Conservation (phyloP, 495 filamentous ascomycete genomes). For the Niebla homalea region DNA sequence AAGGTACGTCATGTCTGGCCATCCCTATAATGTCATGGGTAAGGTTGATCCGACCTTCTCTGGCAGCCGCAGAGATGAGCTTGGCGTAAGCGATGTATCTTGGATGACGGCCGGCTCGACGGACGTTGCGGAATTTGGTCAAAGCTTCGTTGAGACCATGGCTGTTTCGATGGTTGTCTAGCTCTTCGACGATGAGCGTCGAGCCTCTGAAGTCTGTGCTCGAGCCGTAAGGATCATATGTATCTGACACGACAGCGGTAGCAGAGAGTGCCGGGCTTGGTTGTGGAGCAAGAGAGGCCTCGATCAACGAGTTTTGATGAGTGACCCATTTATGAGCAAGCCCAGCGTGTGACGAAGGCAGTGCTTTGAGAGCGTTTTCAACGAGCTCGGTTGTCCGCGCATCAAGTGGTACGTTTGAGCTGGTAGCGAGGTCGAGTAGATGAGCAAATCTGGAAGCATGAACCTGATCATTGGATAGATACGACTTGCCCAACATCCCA, state of each 20-base stretch:
- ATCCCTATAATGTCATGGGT: constrained; percentile 78
- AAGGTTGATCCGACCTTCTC: constrained; percentile 61
- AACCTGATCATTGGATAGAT: constrained; percentile 36
- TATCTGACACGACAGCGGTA: constrained; percentile 49
- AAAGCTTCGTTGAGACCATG: constrained; percentile 70
- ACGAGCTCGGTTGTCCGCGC: constrained; percentile 37
- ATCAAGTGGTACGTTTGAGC: constrained; percentile 36
- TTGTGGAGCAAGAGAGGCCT: constrained; percentile 20
- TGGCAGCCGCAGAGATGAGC: constrained; percentile 79
- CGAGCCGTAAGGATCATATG: constrained; percentile 77
- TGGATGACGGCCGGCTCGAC: constrained; percentile 78
- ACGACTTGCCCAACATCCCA: constrained; percentile 38
- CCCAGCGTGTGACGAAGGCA: constrained; percentile 40
- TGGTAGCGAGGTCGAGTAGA: constrained; percentile 41
- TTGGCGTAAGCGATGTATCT: constrained; percentile 94
- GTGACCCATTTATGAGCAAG: constrained; percentile 45
- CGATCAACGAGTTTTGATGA: constrained; percentile 30
- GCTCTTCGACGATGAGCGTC: constrained; percentile 69
- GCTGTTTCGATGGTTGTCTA: constrained; percentile 59
- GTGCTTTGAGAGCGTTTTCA: constrained; percentile 41
- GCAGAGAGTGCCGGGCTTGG: constrained; percentile 20
- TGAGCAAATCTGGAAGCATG: constrained; percentile 48
- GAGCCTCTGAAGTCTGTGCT: constrained; percentile 89
- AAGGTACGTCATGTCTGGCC: constrained; percentile 76
- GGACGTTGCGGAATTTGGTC: constrained; percentile 76